Base-by-base conservation (phyloP, 2,329 filamentous ascomycete genomes). In the Cordyceps fumosorosea region DNA sequence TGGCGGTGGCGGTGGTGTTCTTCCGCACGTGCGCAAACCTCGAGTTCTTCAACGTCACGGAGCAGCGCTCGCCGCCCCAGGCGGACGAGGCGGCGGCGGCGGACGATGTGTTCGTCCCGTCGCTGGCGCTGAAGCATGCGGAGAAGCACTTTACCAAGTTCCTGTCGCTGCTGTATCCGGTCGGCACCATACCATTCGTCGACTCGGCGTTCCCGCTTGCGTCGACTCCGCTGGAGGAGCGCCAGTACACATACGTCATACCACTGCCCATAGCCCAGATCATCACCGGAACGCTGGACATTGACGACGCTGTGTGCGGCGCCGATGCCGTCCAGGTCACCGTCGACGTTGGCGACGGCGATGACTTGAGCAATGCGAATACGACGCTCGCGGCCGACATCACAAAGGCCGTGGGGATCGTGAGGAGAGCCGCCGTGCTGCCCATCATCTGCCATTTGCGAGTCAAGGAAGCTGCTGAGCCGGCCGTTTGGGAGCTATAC, bases 31-130 rank as follows among this genome's bases (percentile, higher is more conserved):
- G 86, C 69, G 87, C 87, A 12, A 91, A 90, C 66, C 83, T 89
- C 65, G 89, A 92, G 69, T 93, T 91, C 71, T 91, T 86, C 76
- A 91, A 91, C 67, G 77, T 89, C 18, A 87, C 87, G 2, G 88
- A 90, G 69, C 77, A 90, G 69, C 77, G 75, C 20, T 11, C 37
- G 10, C 22, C 24, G 10, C 29, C 8, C 29, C 40, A 40, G 7
- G 34, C 24, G 10, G 69, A 32, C 60, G 72, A 51, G 58, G 65
- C 60, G 12, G 24, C 53, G 57, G 5, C 59, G 51, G 74, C 58
- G 71, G 73, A 62, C 72, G 76, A 58, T 12, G 74, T 76, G 1
- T 77, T 79, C 0, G 81, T 84, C 2, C 84, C 85, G 0, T 89
- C 88, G 65, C 73, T 90, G 18, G 87, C 86, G 0, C 73, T 90